Base-by-base conservation (phyloP, 164 flowering plant genomes). In the Cinnamomum micranthum region DNA sequence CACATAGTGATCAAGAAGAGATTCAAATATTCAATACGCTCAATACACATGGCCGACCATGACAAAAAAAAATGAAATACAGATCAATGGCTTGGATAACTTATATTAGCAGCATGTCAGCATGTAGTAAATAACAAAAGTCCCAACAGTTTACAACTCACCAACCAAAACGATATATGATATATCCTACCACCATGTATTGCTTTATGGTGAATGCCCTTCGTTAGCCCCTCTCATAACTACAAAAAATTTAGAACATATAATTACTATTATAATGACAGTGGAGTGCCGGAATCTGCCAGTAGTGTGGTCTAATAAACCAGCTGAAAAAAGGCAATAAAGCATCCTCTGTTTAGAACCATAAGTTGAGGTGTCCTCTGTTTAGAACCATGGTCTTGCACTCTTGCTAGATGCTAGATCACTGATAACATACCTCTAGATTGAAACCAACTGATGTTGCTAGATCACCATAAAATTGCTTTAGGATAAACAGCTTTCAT, bases 401-500 rank as follows among this genome's bases (percentile, higher is more conserved):
- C 35, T 31, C 35, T 31, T 31, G 6, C 17, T 17, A 55, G 60
- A 55, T 15, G 17, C 17, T 55, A 20, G 4, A 55, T 55, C 17
- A 55, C 20, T 55, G n/a, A 55, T 55, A 20, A 55, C 60, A 3
- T 15, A 55, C 60, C 4, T 15, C 19, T 14, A 15, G n/a, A 55
- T 15, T 55, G 60, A 15, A 15, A 20, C 17, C 13, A 55, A 20
- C n/a, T 55, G 60, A 55, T 55, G n/a, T 55, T 15, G 6, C 60
- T 55, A 55, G 17, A 15, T 4, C 20, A 6, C 17, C 17, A 20
- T 20, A 55, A 55, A 55, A 55, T 15, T 20, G 17, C 60, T 55
- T 20, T 12, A 55, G 60, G 60, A 4, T 14, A 20, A 15, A 55
- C 6, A 77, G 22, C n/a, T 63, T 77, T 77, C 70, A 90, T 70